phyloP scores from a whole-genome alignment of 441 rosid species.

The Viola pubescens region DNA sequence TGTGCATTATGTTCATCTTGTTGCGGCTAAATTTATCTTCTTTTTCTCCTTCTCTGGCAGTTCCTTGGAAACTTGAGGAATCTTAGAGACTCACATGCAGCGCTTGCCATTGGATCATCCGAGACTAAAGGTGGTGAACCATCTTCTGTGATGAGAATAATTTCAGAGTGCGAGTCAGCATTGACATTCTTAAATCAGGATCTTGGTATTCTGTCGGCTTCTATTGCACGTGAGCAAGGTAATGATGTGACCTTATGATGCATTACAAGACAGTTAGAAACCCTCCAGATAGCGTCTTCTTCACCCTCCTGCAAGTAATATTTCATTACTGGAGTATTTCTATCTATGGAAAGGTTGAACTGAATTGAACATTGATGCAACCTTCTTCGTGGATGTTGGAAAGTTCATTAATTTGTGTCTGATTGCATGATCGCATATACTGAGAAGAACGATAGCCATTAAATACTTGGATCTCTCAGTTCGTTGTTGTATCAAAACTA shows the following conservation, averaged over 20 bases:
- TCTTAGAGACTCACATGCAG: conserved; percentile 89
- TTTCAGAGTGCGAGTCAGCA: conserved; percentile 88
- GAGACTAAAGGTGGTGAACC: conserved; percentile 81
- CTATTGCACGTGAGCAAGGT: conserved; percentile 72
- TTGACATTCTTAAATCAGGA: conserved; percentile 78
- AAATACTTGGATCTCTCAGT: too few relatives aligned
- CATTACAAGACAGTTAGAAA: conserved; percentile 1
- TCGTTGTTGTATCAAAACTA: too few relatives aligned
- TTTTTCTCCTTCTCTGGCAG: conserved; percentile 34
- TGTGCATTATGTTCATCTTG: too few relatives aligned
- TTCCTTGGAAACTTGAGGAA: conserved; percentile 91
- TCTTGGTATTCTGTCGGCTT: conserved; percentile 80
- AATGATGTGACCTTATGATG: conserved; percentile 31
- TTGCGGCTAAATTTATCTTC: not conserved
- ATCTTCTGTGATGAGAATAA: conserved; percentile 75
- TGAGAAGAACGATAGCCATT: too few relatives aligned
- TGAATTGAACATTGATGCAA: too few relatives aligned
- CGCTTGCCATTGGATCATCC: conserved; percentile 77
- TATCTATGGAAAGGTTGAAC: too few relatives aligned
- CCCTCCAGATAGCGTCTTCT: too few relatives aligned
- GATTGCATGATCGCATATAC: too few relatives aligned
- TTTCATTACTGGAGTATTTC: too few relatives aligned
- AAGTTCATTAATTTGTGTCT: too few relatives aligned
- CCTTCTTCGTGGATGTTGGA: too few relatives aligned
- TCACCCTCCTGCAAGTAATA: too few relatives aligned